Base-by-base conservation (phyloP, 2,329 filamentous ascomycete genomes). In the Aspergillus jensenii region DNA sequence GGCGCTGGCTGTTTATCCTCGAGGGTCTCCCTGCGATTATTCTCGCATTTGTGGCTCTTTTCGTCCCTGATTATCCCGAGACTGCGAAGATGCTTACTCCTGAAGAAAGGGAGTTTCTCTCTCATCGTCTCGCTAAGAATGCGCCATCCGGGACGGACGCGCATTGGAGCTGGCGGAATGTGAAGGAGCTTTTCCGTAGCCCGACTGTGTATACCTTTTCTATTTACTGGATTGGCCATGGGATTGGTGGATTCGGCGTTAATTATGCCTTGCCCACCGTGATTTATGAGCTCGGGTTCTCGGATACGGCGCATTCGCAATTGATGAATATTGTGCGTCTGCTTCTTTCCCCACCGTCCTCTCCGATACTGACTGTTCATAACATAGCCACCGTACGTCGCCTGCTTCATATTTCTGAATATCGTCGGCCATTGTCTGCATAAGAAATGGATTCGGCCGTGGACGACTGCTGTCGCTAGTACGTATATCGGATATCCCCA, bases 271-370 rank as follows among this genome's bases (percentile, higher is more conserved):
- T 79, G 52, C 76, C 77, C 2, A 78, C 76, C 2, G 76, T 79
- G 6, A 76, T 79, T 23, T 78, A 78, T 44, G 66, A 78, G 52
- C 67, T 79, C 3, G 76, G 76, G 2, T 77, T 78, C 51, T 76
- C 76, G 0, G 71, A 68, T 1, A 78, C 76, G 1, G 71, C 76
- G 1, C 68, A 73, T 15, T 77, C 76, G 7, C 76, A 79, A 62
- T 59, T 78, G 52, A 78, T 79, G 76, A 79, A 77, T 43, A 78
- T 79, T 27, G 65, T 68, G 47, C 59, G 62, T 60, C 19, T 17
- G 7, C 6, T 33, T 35, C n/a, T 23, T 33, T 25, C 21, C 19
- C 21, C 4, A 21, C 3, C 4, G 1, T 1, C 21, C 21, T 21
- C 21, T 21, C 1, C 3, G 1, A 21, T 6, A 19, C 9, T 35